Percentiles rank a stretch among this genome's conserved stretches.
phyloP scores from a whole-genome alignment of 495 filamentous ascomycete genomes.

The Stereocaulon alpinum region DNA sequence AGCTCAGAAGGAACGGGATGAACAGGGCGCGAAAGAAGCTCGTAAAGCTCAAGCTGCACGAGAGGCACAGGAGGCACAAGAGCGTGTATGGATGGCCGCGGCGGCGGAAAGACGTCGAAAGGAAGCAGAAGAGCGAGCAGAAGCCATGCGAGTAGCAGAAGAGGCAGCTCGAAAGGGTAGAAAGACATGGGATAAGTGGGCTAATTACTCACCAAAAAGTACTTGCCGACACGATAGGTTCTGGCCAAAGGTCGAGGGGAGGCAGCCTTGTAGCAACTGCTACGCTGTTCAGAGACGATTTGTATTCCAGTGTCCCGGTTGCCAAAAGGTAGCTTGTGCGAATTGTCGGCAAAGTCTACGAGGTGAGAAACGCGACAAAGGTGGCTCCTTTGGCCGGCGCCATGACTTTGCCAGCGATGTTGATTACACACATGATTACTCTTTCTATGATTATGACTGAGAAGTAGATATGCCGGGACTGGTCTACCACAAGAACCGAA shows the following conservation, averaged over 20 bases:
- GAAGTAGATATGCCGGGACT: background rate
- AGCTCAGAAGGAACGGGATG: background rate
- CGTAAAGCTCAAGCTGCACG: constrained; percentile 10
- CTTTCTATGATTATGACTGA: background rate
- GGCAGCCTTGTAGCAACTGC: constrained; percentile 4
- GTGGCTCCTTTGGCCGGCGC: background rate
- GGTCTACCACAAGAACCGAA: background rate
- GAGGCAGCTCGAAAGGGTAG: background rate
- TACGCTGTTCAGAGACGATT: background rate
- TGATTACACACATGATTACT: background rate
- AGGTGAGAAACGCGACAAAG: background rate
- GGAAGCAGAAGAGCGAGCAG: background rate
- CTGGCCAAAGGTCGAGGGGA: constrained; percentile 9
- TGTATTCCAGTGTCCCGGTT: constrained; percentile 11
- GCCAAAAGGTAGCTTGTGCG: constrained; percentile 10
- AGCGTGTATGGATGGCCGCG: constrained; percentile 1
- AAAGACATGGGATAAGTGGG: background rate
- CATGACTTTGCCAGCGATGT: background rate
- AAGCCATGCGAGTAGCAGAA: background rate
- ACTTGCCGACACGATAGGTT: constrained; percentile 3
- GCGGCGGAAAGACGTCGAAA: background rate
- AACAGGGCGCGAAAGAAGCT: background rate
- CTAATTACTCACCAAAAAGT: background rate
- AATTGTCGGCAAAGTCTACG: constrained; percentile 1
- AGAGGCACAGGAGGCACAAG: constrained; percentile 4